phyloP scores from a whole-genome alignment of 1,284 basidiomycete genomes.

The Microstroma glucosiphilum region DNA sequence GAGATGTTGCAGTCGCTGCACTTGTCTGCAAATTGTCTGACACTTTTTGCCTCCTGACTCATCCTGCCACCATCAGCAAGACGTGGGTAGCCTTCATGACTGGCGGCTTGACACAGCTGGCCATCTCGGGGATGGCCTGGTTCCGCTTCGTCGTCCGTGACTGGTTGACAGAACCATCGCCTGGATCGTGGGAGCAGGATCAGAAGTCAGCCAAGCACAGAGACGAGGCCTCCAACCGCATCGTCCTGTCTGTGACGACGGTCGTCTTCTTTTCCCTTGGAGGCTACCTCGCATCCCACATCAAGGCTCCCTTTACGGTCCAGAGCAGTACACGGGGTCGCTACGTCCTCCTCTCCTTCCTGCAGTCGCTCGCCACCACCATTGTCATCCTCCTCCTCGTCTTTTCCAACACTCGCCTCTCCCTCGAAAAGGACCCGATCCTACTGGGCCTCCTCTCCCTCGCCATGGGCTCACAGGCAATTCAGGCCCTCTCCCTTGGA shows the following conservation, averaged over 20 bases:
- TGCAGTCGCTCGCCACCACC: neutral
- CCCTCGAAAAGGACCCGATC: neutral
- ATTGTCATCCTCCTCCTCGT: neutral
- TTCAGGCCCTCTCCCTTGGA: constrained; percentile 1
- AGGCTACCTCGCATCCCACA: neutral
- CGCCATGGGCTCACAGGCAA: constrained; percentile 10
- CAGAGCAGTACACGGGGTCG: neutral
- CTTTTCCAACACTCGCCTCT: neutral
- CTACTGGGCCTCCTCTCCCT: constrained; percentile 1
- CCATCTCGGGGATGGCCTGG: neutral
- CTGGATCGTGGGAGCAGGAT: too few relatives aligned
- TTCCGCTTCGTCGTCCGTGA: neutral
- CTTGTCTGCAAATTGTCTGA: too few relatives aligned
- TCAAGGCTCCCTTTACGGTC: neutral
- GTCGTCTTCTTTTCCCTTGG: neutral
- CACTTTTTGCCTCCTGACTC: too few relatives aligned
- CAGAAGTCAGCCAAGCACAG: neutral
- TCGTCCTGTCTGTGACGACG: neutral
- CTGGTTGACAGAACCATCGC: neutral
- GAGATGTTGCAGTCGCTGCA: too few relatives aligned
- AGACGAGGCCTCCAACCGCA: neutral
- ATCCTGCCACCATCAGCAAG: neutral
- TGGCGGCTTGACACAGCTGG: constrained; percentile 7
- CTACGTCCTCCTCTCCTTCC: neutral
- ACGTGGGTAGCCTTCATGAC: constrained; percentile 13